Conservation (phyloP, 2,329 filamentous ascomycete species). For the Botrytis sinoallii region DNA sequence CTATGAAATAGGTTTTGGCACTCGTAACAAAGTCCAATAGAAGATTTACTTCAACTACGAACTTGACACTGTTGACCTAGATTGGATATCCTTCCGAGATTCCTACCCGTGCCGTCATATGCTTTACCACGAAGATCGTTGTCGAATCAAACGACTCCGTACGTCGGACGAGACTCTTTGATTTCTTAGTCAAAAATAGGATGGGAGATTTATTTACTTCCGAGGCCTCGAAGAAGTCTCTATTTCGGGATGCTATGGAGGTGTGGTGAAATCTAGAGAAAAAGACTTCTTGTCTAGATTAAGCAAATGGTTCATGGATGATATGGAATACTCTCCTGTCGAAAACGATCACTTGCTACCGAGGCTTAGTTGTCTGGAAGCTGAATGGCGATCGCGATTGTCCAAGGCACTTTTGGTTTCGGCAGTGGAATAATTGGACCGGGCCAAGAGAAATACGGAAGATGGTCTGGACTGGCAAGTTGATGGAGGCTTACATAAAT, state of each 20-base stretch:
- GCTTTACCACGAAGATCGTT: neutral
- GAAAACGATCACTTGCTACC: neutral
- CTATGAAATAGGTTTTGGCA: neutral
- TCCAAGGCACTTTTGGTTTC: neutral
- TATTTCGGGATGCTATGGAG: neutral
- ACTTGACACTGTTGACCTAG: neutral
- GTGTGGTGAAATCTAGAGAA: neutral
- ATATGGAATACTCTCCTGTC: neutral
- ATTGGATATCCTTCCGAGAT: neutral
- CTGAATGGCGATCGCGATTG: neutral
- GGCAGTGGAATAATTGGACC: neutral
- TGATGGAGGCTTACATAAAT: neutral
- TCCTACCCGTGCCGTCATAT: neutral
- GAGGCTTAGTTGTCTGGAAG: neutral
- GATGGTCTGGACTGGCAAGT: neutral
- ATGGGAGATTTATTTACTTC: neutral
- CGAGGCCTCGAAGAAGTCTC: neutral
- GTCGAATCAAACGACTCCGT: neutral
- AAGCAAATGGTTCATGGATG: neutral
- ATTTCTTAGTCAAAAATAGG: neutral
- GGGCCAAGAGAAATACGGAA: neutral
- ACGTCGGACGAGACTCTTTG: neutral
- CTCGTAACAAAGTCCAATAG: neutral
- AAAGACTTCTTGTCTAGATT: neutral
- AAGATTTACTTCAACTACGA: slow-evolving; percentile 3